phyloP scores from a whole-genome alignment of 2,329 filamentous ascomycete genomes.

The Metarhizium sp. region DNA sequence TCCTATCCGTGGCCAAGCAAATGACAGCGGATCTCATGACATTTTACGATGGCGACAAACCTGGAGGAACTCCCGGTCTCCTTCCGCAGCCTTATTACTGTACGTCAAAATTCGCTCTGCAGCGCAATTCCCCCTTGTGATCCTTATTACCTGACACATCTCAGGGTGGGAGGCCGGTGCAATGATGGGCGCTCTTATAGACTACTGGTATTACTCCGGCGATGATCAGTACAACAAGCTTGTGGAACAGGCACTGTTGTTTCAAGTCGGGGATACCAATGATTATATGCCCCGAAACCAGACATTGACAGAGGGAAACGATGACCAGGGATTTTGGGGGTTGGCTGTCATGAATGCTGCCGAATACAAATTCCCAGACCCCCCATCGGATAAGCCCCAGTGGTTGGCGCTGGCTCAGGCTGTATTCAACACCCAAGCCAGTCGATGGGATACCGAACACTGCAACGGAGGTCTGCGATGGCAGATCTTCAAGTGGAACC shows the following conservation, averaged over 20 bases:
- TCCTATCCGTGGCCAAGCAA: slow-evolving; percentile 37
- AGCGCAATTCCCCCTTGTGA: not conserved
- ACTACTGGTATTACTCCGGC: slow-evolving; percentile 79
- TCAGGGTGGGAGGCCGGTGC: slow-evolving; percentile 66
- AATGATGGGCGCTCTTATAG: slow-evolving; percentile 61
- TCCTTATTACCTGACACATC: slow-evolving; percentile 1
- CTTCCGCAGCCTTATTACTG: slow-evolving; percentile 46
- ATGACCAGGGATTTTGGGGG: slow-evolving; percentile 69
- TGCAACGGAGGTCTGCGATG: slow-evolving; percentile 73
- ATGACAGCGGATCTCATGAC: slow-evolving; percentile 41
- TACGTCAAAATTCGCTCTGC: slow-evolving; percentile 18
- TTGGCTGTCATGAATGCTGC: slow-evolving; percentile 62
- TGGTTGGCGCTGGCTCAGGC: slow-evolving; percentile 68
- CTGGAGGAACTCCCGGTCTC: slow-evolving; percentile 40
- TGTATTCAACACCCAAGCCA: slow-evolving; percentile 71
- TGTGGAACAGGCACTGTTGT: slow-evolving; percentile 58
- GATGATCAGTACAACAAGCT: slow-evolving; percentile 63
- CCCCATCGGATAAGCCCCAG: slow-evolving; percentile 43
- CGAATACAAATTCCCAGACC: slow-evolving; percentile 58
- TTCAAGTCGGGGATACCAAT: slow-evolving; percentile 61
- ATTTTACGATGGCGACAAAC: slow-evolving; percentile 36
- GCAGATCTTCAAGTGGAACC: slow-evolving; percentile 80
- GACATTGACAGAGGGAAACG: slow-evolving; percentile 60
- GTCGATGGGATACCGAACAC: slow-evolving; percentile 58
- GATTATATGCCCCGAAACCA: slow-evolving; percentile 74